Base-by-base conservation (phyloP, 495 filamentous ascomycete genomes). In the Podospora appendiculata region DNA sequence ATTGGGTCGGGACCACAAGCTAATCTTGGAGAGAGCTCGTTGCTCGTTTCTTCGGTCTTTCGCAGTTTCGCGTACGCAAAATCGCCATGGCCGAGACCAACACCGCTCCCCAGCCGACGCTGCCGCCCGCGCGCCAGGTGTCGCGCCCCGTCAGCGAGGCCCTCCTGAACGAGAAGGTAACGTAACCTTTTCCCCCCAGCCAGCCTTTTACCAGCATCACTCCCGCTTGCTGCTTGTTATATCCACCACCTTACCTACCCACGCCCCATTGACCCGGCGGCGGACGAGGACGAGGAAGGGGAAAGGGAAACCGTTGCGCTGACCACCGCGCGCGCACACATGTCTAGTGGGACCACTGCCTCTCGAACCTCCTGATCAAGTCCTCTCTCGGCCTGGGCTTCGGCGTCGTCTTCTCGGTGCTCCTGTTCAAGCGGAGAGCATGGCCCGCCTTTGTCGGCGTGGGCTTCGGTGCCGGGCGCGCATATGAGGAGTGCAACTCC, bases 371-470 rank as follows among this genome's bases (percentile, higher is more conserved):
- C 72, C 80, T 97, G 63, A 91, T 97, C 75, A 90, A 93, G 68
- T 96, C 90, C 51, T 83, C 87, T 45, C 82, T 99, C 67, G 93
- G 93, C 59, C 83, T 96, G 59, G 88, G 85, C 51, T 96, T 97
- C 73, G 93, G 93, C 71, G 86, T 97, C 68, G 86, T 97, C 70
- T 97, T 99, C 78, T 96, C 91, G 44, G 91, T 99, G 33, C 84
- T 99, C 45, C 72, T 99, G 25, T 99, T 99, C 82, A 95, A 94
- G 79, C 84, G 93, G 66, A 83, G 93, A 69, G 89, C 92, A 58
- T 99, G 93, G 88, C 93, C 93, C 46, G 94, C 88, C 25, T 91
- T 84, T 69, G 82, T 94, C 59, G 93, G 93, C 49, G 76, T 90
- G 42, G 93, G 93, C 41, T 96, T 99, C 67, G 93, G 93, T 63